Percentiles rank a stretch among this genome's conserved stretches.
Evolutionary conservation across 2,329 filamentous ascomycete species (phyloP).

Genomic region (Colletotrichum zoysiae): DNA sequence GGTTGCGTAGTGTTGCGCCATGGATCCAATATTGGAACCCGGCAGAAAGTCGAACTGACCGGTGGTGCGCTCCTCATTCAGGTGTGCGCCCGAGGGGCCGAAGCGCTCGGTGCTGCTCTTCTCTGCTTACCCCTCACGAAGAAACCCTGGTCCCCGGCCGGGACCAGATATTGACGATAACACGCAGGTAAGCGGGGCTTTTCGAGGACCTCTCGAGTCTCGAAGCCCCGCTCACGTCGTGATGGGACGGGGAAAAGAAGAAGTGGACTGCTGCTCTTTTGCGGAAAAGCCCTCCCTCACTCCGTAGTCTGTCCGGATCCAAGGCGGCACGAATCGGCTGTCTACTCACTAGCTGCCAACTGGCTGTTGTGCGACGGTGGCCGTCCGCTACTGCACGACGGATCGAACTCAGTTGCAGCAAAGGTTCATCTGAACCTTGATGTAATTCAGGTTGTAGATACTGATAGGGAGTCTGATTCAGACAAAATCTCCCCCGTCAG

Average conservation of each 20-base stretch:
- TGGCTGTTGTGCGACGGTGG: slow-evolving; percentile 30
- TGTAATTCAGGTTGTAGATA: background rate
- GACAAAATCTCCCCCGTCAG: background rate
- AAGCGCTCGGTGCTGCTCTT: background rate
- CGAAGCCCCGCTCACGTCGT: slow-evolving; percentile 23
- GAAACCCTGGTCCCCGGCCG: slow-evolving; percentile 3
- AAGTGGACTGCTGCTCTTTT: background rate
- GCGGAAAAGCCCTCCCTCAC: background rate
- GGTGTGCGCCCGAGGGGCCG: too few relatives aligned
- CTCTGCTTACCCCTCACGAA: slow-evolving; percentile 22
- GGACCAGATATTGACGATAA: slow-evolving; percentile 7
- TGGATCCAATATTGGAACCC: slow-evolving; percentile 2
- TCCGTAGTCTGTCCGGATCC: background rate
- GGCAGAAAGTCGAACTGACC: slow-evolving; percentile 1
- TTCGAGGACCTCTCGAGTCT: background rate
- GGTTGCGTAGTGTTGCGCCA: background rate
- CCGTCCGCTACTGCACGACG: slow-evolving; percentile 28
- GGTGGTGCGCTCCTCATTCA: background rate
- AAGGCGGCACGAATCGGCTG: slow-evolving; percentile 25
- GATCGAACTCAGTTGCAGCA: slow-evolving; percentile 36
- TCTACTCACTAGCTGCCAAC: slow-evolving; percentile 4
- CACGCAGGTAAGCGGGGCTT: slow-evolving; percentile 16
- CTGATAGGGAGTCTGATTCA: background rate
- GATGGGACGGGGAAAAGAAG: slow-evolving; percentile 4
- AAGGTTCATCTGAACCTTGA: slow-evolving; percentile 34